Conservation (phyloP, 1,139 yeast species). For the Meyerozyma smithsonii region DNA sequence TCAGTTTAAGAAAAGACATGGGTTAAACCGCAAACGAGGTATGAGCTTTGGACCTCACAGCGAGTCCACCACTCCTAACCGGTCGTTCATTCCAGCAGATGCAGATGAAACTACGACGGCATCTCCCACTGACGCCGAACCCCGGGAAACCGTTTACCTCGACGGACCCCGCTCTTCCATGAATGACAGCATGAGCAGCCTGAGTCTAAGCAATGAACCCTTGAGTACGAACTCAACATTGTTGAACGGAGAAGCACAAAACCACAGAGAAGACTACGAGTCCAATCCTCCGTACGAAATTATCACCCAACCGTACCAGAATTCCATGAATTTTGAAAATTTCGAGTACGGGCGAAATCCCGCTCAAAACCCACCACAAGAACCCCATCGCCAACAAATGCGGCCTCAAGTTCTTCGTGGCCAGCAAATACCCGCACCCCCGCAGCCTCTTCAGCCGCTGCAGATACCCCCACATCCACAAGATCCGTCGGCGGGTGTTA, state of each 20-base stretch:
- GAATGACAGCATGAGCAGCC: conserved; percentile 1
- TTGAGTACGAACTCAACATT: conserved; percentile 1
- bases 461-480: not conserved
- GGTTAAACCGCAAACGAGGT: conserved; percentile 39
- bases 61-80: not conserved
- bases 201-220: not conserved
- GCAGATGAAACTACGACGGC: not conserved
- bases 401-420: not conserved
- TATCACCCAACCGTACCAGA: not conserved
- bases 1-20: conserved; percentile 57
- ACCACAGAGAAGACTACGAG: conserved; percentile 1
- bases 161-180: not conserved
- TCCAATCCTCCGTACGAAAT: not conserved
- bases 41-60: conserved; percentile 10
- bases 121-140: not conserved
- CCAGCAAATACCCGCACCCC: not conserved
- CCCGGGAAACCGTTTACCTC: not conserved
- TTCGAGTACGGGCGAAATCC: not conserved
- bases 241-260: not conserved
- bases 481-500: not conserved
- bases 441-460: too few species aligned
- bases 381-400: not conserved
- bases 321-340: not conserved
- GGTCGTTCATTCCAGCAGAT: not conserved
- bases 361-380: not conserved